Evolutionary conservation across 139 green algal species (phyloP).

Genomic region (Coelastrella sp.): DNA sequence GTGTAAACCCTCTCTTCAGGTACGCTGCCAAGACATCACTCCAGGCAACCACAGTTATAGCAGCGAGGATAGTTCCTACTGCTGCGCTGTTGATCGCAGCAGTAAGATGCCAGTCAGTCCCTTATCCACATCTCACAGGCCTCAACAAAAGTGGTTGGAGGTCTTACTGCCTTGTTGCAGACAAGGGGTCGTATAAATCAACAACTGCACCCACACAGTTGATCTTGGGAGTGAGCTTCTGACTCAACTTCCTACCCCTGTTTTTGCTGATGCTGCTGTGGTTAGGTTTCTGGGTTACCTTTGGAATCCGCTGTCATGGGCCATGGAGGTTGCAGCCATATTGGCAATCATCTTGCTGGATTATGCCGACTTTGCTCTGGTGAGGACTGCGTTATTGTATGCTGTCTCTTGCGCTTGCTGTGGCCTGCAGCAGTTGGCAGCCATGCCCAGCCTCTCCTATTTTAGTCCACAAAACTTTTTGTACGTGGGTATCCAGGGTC

Average conservation of each 20-base stretch:
- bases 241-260: background rate
- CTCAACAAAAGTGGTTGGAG: too few relatives aligned
- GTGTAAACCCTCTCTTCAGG: slow-evolving; percentile 55
- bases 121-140: too few relatives aligned
- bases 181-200: too few relatives aligned
- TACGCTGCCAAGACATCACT: too few relatives aligned
- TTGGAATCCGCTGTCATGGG: slow-evolving; percentile 89
- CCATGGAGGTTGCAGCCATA: slow-evolving; percentile 89
- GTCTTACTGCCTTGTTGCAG: too few relatives aligned
- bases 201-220: too few relatives aligned
- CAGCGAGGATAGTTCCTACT: too few relatives aligned
- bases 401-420: background rate
- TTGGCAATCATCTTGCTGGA: slow-evolving; percentile 87
- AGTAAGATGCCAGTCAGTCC: too few relatives aligned
- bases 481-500: background rate
- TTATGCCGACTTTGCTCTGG: slow-evolving; percentile 82
- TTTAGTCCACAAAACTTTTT: background rate
- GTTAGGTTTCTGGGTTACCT: slow-evolving; percentile 76
- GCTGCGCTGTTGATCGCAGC: too few relatives aligned
- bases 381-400: too few relatives aligned
- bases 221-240: background rate
- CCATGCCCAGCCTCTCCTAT: background rate
- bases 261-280: background rate
- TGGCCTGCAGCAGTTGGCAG: slow-evolving; percentile 49
- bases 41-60: too few relatives aligned